A percentile compares a stretch with the other conserved stretches of the same genome.
Evolutionary conservation across 441 rosid genomes (phyloP).

Genomic region (Populus tomentosa): DNA sequence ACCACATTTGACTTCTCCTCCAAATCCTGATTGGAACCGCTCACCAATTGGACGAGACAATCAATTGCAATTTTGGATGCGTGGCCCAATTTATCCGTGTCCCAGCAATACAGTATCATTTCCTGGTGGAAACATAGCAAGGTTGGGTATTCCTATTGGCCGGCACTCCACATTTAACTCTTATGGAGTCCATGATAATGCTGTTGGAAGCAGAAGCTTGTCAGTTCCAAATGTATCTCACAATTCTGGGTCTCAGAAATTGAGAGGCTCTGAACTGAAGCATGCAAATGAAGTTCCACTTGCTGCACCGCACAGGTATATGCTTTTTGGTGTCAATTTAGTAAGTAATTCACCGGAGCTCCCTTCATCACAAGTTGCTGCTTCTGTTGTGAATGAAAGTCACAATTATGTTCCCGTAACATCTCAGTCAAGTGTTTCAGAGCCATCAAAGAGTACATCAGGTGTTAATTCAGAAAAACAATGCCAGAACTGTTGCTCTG

Average conservation of each 20-base stretch:
- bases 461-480: constrained; percentile 16
- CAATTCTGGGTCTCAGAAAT: constrained; percentile 14
- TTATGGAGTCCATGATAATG: constrained; percentile 17
- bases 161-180: constrained; percentile 17
- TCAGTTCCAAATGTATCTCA: constrained; percentile 15
- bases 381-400: constrained; percentile 30
- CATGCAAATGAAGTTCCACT: constrained; percentile 25
- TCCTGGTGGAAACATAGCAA: constrained; percentile 30
- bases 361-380: constrained; percentile 59
- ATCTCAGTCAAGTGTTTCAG: constrained; percentile 29
- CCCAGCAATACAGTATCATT: constrained; percentile 19
- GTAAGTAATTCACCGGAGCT: constrained; percentile 33
- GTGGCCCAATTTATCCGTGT: constrained; percentile 17
- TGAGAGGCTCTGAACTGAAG: constrained; percentile 22
- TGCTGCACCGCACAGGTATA: constrained; percentile 24
- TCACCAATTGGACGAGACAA: constrained; percentile 14
- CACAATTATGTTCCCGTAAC: constrained; percentile 25
- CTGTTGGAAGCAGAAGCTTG: constrained; percentile 20
- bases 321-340: constrained; percentile 51
- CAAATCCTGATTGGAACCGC: constrained; percentile 9
- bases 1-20: constrained; percentile 12
- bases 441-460: constrained; percentile 23
- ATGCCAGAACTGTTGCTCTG: constrained; percentile 22
- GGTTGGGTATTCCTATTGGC: constrained; percentile 12
- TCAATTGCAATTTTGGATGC: constrained; percentile 12